These are phyloP conservation scores for Lentithecium fluviatile DNA, from an alignment of 495 filamentous ascomycete species.

Conservation along the genomic window DNA sequence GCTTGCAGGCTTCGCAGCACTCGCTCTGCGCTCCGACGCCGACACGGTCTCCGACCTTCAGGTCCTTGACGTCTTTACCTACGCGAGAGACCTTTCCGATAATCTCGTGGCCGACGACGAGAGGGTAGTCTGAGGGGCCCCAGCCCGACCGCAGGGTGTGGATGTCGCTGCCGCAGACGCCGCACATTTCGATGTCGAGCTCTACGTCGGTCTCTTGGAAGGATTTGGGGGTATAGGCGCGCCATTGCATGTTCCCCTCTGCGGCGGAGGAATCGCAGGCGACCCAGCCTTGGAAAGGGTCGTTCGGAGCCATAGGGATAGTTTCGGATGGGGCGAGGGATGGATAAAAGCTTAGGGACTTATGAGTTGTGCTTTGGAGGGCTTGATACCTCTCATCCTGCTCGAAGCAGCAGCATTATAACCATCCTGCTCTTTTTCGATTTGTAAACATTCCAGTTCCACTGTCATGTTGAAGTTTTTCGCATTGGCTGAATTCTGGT, in stretches of 20 bases:
- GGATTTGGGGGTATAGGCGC: slow-evolving; percentile 6
- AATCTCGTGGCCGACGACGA: slow-evolving; percentile 80
- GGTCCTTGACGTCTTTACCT: slow-evolving; percentile 57
- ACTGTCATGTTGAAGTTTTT: too few relatives aligned
- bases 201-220: slow-evolving; percentile 14
- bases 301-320: neutral
- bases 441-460: too few relatives aligned
- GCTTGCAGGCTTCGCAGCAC: slow-evolving; percentile 68
- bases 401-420: too few relatives aligned
- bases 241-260: slow-evolving; percentile 11
- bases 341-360: too few relatives aligned
- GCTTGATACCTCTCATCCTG: too few relatives aligned
- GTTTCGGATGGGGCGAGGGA: too few relatives aligned
- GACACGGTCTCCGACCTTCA: slow-evolving; percentile 78
- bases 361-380: too few relatives aligned
- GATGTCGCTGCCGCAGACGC: slow-evolving; percentile 77
- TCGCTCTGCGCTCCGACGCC: slow-evolving; percentile 78
- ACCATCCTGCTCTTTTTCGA: too few relatives aligned
- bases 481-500: too few relatives aligned
- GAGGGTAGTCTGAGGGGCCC: slow-evolving; percentile 65
- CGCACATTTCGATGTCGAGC: slow-evolving; percentile 37
- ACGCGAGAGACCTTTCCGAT: slow-evolving; percentile 72
- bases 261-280: neutral
- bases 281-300: slow-evolving; percentile 14
- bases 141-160: slow-evolving; percentile 76